A percentile compares a stretch with the other conserved stretches of the same genome.
Conservation (phyloP, 2,329 filamentous ascomycete genomes). For the Chrysoporthe cubensis region DNA sequence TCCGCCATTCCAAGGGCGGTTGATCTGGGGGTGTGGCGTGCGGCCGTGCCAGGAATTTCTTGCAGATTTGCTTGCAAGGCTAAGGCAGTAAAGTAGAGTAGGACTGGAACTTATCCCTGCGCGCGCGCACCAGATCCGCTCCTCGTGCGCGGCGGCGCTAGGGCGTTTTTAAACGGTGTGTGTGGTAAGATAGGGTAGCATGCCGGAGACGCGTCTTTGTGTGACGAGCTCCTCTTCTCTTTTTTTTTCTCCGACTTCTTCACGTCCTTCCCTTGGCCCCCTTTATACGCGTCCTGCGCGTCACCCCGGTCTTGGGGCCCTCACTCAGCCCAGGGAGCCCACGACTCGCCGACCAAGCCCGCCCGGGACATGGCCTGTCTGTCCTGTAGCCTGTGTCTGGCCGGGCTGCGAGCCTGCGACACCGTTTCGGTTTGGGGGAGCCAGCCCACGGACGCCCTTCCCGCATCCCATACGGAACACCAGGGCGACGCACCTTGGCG, state of each 20-base stretch:
- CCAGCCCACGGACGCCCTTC: neutral
- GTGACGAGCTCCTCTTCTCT: neutral
- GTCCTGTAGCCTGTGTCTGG: neutral
- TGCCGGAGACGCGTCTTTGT: slow-evolving; percentile 14
- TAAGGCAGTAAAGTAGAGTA: neutral
- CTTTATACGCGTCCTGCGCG: slow-evolving; percentile 23
- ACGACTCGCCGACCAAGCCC: slow-evolving; percentile 20
- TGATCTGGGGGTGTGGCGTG: slow-evolving; percentile 10
- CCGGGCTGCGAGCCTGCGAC: slow-evolving; percentile 7
- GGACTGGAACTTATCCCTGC: slow-evolving; percentile 12
- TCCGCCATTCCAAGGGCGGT: neutral
- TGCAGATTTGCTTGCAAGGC: slow-evolving; percentile 4
- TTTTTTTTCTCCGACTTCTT: neutral
- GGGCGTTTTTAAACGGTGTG: neutral
- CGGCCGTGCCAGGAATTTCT: slow-evolving; percentile 11
- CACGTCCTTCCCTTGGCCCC: too few relatives aligned
- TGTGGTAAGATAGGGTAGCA: slow-evolving; percentile 11
- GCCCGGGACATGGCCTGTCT: slow-evolving; percentile 8
- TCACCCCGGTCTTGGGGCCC: slow-evolving; percentile 16
- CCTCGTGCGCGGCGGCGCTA: slow-evolving; percentile 16
- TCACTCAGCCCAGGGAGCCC: neutral
- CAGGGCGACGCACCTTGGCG: neutral
- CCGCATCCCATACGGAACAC: neutral
- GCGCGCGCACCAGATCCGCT: slow-evolving; percentile 19
- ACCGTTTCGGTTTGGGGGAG: neutral